These are phyloP conservation scores for Paxillus rubicundulus DNA, from an alignment of 768 basidiomycete genomes.

Conservation along the genomic window DNA sequence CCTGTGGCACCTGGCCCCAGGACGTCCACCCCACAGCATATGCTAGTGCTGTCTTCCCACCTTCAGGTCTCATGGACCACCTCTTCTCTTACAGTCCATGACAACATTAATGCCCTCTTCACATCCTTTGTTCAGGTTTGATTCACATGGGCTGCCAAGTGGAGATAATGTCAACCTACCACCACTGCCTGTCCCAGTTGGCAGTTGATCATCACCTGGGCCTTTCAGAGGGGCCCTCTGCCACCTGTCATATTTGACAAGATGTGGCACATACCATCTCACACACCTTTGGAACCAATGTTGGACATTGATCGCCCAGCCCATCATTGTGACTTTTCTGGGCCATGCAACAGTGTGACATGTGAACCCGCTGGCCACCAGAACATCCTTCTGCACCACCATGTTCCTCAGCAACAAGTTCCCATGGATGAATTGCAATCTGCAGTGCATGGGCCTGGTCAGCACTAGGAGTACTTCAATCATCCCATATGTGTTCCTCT, in stretches of 20 bases:
- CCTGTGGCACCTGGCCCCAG: constrained; percentile 87
- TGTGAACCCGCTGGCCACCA: constrained; percentile 59
- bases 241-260: constrained; percentile 82
- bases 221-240: constrained; percentile 84
- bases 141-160: constrained; percentile 56
- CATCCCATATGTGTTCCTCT: constrained; percentile 54
- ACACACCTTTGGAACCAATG: constrained; percentile 79
- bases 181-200: constrained; percentile 52
- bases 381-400: constrained; percentile 64
- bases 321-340: constrained; percentile 56
- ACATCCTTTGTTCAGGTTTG: constrained; percentile 57
- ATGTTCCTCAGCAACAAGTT: constrained; percentile 56
- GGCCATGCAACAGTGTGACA: constrained; percentile 40
- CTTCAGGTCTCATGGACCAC: constrained; percentile 66
- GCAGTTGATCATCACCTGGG: constrained; percentile 55
- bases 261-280: constrained; percentile 58
- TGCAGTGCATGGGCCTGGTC: constrained; percentile 35
- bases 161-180: constrained; percentile 47
- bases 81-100: constrained; percentile 55
- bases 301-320: constrained; percentile 47
- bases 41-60: constrained; percentile 71
- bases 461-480: constrained; percentile 57
- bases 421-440: constrained; percentile 52
- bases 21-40: constrained; percentile 97
- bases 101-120: constrained; percentile 17